A percentile compares a stretch with the other conserved stretches of the same genome.
Evolutionary conservation across 805 yeast species (phyloP).

Genomic region (Candida andamanensis): DNA sequence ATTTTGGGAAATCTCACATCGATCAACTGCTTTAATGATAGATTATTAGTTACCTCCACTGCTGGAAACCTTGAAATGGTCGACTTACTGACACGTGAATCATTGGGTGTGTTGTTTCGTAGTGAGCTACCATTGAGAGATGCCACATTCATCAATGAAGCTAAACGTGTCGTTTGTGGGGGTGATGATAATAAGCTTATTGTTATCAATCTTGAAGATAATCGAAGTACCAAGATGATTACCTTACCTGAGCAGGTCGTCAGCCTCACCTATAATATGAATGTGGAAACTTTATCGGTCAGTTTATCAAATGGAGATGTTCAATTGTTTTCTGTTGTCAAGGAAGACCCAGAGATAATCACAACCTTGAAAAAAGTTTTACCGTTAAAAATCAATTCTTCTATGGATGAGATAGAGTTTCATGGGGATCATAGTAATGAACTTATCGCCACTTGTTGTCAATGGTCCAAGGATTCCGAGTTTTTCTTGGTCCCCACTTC

Average conservation of each 20-base stretch:
- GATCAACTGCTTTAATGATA: slow-evolving; percentile 17
- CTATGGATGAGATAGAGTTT: slow-evolving; percentile 32
- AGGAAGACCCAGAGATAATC: slow-evolving; percentile 50
- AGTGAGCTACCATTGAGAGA: slow-evolving; percentile 47
- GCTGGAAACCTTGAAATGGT: slow-evolving; percentile 41
- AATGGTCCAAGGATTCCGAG: slow-evolving; percentile 71
- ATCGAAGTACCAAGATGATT: slow-evolving; percentile 27
- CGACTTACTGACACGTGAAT: slow-evolving; percentile 23
- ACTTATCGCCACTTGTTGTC: slow-evolving; percentile 48
- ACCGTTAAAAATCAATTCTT: slow-evolving; percentile 29
- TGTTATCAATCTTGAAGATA: slow-evolving; percentile 23
- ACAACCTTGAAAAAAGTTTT: slow-evolving; percentile 40
- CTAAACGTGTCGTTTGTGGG: slow-evolving; percentile 52
- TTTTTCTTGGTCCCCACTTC: slow-evolving; percentile 61
- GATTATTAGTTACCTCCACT: slow-evolving; percentile 31
- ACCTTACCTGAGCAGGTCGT: slow-evolving; percentile 51
- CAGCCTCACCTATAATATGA: slow-evolving; percentile 50
- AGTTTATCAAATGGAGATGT: slow-evolving; percentile 58
- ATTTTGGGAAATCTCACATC: slow-evolving; percentile 44
- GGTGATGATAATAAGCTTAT: slow-evolving; percentile 62
- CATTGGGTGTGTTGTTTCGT: slow-evolving; percentile 37
- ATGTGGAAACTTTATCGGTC: slow-evolving; percentile 52
- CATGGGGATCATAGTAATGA: slow-evolving; percentile 40
- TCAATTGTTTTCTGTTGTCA: slow-evolving; percentile 49
- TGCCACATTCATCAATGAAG: slow-evolving; percentile 55